Evolutionary conservation across 768 basidiomycete genomes (phyloP).

Genomic region (Coprinopsis strossmayeri): DNA sequence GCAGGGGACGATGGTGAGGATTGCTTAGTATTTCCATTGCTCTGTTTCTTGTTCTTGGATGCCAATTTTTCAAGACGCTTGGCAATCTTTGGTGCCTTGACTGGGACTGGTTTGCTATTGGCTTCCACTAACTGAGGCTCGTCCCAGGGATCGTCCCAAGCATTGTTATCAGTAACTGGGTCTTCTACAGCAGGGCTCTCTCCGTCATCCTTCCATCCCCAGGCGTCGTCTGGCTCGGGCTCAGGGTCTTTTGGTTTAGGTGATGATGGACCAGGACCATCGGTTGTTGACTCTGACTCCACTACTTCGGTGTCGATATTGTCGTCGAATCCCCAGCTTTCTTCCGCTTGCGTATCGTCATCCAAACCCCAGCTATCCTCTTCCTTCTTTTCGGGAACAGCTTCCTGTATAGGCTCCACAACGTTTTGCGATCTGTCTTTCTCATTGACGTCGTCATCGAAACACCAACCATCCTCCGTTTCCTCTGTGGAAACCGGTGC

Average conservation of each 20-base stretch:
- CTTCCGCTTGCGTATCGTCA: constrained; percentile 21
- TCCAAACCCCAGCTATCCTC: constrained; percentile 29
- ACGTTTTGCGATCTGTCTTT: too few relatives aligned
- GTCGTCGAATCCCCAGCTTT: constrained; percentile 50
- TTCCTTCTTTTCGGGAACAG: constrained; percentile 20
- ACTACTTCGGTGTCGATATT: too few relatives aligned
- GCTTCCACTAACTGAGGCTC: constrained; percentile 27
- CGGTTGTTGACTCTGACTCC: background rate
- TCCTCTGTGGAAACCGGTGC: too few relatives aligned
- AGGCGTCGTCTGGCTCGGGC: constrained; percentile 46
- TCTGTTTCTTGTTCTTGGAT: constrained; percentile 43
- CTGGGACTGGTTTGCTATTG: constrained; percentile 23
- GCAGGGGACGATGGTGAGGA: constrained; percentile 17
- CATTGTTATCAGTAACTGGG: constrained; percentile 30
- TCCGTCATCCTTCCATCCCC: constrained; percentile 72
- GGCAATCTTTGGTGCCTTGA: constrained; percentile 43
- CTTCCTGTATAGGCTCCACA: constrained; percentile 22
- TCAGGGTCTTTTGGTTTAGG: constrained; percentile 6
- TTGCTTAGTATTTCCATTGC: constrained; percentile 24
- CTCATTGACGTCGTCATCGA: too few relatives aligned
- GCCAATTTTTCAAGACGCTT: constrained; percentile 53
- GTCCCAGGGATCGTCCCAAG: constrained; percentile 70
- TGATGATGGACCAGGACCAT: constrained; percentile 4
- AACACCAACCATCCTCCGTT: background rate
- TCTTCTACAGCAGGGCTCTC: constrained; percentile 19